Conservation (phyloP, 176 grass and related monocot genomes). For the Aegilops umbellulata region DNA sequence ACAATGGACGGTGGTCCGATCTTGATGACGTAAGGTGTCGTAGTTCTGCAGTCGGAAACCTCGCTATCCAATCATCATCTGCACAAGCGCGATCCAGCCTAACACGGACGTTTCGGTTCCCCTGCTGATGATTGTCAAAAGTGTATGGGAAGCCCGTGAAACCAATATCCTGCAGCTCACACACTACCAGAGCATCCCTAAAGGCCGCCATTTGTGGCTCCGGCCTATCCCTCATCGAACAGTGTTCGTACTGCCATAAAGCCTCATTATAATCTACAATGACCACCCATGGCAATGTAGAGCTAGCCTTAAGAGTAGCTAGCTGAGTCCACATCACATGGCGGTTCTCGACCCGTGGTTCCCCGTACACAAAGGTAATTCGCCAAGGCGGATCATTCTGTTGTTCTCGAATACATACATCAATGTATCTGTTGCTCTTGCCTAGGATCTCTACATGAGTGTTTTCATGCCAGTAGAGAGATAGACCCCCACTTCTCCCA, state of each 20-base stretch:
- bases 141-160: neutral
- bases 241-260: neutral
- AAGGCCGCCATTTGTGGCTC: no score
- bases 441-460: accelerated
- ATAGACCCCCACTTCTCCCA: neutral
- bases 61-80: neutral
- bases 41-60: neutral
- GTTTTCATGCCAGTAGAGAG: neutral
- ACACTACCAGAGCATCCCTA: neutral
- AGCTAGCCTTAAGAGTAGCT: neutral
- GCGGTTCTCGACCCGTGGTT: neutral
- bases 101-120: neutral
- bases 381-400: neutral
- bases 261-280: neutral
- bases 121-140: neutral
- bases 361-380: neutral
- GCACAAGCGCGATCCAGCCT: neutral
- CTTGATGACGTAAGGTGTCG: neutral
- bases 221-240: neutral
- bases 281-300: neutral
- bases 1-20: neutral
- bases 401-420: neutral
- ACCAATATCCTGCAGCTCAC: neutral
- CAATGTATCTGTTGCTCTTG: neutral
- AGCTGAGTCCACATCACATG: neutral